Evolutionary conservation across 2,329 filamentous ascomycete genomes (phyloP).

Genomic region (Ophiostoma quercus): DNA sequence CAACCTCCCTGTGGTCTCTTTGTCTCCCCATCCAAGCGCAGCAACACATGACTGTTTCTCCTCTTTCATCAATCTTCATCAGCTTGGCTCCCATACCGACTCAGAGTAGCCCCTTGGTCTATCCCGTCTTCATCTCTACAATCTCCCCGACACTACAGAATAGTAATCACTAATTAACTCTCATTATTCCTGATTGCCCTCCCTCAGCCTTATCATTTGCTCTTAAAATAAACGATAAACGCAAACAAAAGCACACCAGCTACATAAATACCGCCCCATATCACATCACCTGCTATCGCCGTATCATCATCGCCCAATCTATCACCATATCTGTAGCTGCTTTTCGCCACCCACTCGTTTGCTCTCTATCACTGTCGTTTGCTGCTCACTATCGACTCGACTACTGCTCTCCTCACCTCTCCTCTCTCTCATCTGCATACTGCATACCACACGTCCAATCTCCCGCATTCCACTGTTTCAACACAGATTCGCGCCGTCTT

Average conservation of each 20-base stretch:
- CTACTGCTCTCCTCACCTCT: background rate
- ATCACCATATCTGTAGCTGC: conserved; percentile 14
- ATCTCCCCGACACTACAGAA: background rate
- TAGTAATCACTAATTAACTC: background rate
- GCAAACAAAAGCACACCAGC: background rate
- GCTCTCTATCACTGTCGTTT: too few relatives aligned
- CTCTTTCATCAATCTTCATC: background rate
- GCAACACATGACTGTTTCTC: background rate
- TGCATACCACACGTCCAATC: background rate
- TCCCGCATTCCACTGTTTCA: background rate
- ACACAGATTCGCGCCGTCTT: background rate
- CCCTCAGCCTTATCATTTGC: conserved; percentile 21
- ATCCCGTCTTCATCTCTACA: background rate
- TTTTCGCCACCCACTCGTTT: conserved; percentile 8
- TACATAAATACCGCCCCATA: conserved; percentile 9
- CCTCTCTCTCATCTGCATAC: background rate
- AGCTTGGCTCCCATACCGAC: background rate
- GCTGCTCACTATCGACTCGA: background rate
- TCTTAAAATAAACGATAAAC: too few relatives aligned
- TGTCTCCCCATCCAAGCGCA: background rate
- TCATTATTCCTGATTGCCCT: background rate
- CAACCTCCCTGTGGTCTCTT: conserved; percentile 1
- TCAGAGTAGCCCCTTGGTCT: background rate
- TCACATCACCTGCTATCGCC: conserved; percentile 13
- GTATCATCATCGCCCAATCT: conserved; percentile 16